Base-by-base conservation (phyloP, 192 early-diverging fungal genomes). In the Rhizophagus sp. region DNA sequence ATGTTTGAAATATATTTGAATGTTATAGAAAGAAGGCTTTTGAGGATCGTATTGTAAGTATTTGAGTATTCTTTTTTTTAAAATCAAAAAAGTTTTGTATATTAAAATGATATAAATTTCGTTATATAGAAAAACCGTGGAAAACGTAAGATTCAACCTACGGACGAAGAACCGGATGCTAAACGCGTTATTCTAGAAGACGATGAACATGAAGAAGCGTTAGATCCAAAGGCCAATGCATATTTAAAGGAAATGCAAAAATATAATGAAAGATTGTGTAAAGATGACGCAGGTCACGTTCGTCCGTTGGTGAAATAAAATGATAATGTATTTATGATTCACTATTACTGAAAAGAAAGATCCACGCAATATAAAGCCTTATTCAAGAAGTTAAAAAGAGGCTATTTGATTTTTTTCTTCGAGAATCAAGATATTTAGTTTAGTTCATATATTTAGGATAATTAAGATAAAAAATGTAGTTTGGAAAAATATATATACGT, bases 11-110 rank as follows among this genome's bases (percentile, higher is more conserved):
- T 57, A 17, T 39, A 72, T 70, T 27, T 64, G 61, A 25, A 81
- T 25, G 15, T 25, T 41, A 25, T 41, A 81, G 81, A 47, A 81
- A 81, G 76, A 76, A 81, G 12, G 81, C 74, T 47, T 81, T 81
- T 62, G 81, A 81, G 41, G 81, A 81, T 67, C 81, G 75, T 24
- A 81, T 81, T 70, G 81, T 81, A 69, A 78, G 81, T 81, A 36
- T n/a, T 30, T 30, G 34, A 39, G 2, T 22, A 47, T 68, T 57
- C 25, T 7, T 47, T 67, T n/a, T 39, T n/a, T 30, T 27, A n/a
- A 6, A 41, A 12, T 12, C 1, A 47, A 12, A 44, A 44, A 47
- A 12, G 5, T 41, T 41, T 41, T 36, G 36, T 36, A 36, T 36
- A 36, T 36, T 47, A 47, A 47, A 0, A 47, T 44, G 3, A 44